A percentile compares a stretch with the other conserved stretches of the same genome.
These are phyloP conservation scores for Parasitella parasitica DNA, from an alignment of 371 early-diverging fungal species.

Conservation along the genomic window DNA sequence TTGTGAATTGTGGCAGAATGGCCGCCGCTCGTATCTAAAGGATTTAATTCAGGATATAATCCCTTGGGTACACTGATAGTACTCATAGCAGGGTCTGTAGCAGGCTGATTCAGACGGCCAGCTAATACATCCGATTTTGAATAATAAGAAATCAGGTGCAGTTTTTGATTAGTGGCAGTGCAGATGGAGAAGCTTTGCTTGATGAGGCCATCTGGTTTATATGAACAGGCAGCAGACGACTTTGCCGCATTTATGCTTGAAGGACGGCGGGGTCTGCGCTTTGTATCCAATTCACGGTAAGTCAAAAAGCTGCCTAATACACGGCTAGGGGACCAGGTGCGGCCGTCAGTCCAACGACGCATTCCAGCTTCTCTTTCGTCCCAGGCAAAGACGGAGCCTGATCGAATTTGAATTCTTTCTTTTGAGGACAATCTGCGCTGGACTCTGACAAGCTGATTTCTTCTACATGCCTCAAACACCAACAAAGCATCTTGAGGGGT, in stretches of 20 bases:
- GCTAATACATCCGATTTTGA: constrained; percentile 69
- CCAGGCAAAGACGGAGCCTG: constrained; percentile 86
- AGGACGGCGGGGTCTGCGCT: constrained; percentile 42
- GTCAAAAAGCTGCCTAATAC: constrained; percentile 75
- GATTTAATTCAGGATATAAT: constrained; percentile 61
- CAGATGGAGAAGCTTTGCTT: constrained; percentile 67
- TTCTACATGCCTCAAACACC: constrained; percentile 82
- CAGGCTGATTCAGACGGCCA: constrained; percentile 55
- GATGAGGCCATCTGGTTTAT: constrained; percentile 59
- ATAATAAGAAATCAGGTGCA: constrained; percentile 89
- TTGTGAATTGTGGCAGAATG: constrained; percentile 41
- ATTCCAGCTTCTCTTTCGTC: constrained; percentile 86
- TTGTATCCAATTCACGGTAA: constrained; percentile 72
- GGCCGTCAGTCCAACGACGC: constrained; percentile 90
- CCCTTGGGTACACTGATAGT: constrained; percentile 61
- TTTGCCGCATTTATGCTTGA: constrained; percentile 24
- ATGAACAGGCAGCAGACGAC: constrained; percentile 46
- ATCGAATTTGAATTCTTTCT: constrained; percentile 61
- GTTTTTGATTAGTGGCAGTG: constrained; percentile 74
- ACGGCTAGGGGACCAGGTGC: constrained; percentile 84
- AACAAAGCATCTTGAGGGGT: constrained; percentile 81
- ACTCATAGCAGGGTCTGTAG: constrained; percentile 49
- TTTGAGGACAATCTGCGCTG: constrained; percentile 72
- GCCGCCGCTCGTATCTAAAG: constrained; percentile 48
- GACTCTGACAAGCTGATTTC: constrained; percentile 64